These are phyloP conservation scores for Leccinum boreale DNA, from an alignment of 768 basidiomycete genomes.

Conservation along the genomic window DNA sequence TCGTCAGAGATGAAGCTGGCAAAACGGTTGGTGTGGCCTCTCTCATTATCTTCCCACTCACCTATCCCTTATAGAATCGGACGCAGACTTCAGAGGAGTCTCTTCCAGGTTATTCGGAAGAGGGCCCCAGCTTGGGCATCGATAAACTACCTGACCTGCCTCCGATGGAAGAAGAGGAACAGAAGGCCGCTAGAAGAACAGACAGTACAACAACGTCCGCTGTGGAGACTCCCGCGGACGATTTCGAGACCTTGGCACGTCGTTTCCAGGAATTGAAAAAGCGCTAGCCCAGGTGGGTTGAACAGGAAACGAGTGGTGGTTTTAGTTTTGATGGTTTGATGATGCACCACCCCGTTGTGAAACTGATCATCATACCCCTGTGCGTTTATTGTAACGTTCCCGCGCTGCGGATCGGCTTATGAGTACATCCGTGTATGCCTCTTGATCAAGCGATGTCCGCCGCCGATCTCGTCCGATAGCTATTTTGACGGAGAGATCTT, in stretches of 20 bases:
- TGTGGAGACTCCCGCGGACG: conserved; percentile 47
- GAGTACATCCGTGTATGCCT: background rate
- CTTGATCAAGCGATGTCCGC: conserved; percentile 14
- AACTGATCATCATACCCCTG: conserved; percentile 5
- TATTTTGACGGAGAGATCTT: background rate
- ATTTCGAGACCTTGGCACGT: conserved; percentile 70
- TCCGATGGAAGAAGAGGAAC: conserved; percentile 45
- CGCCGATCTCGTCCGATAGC: conserved; percentile 5
- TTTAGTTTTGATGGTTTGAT: background rate
- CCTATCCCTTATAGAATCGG: conserved; percentile 7
- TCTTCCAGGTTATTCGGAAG: conserved; percentile 29
- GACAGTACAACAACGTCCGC: conserved; percentile 1
- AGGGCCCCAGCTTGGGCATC: conserved; percentile 4
- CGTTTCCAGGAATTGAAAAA: conserved; percentile 89
- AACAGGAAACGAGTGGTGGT: background rate
- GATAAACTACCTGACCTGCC: conserved; percentile 51
- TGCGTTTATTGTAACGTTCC: conserved; percentile 7
- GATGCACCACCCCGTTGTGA: background rate
- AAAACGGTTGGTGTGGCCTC: conserved; percentile 36
- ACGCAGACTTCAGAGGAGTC: conserved; percentile 10
- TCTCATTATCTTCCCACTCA: background rate
- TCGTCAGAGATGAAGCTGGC: conserved; percentile 32
- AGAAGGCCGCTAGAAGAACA: conserved; percentile 19
- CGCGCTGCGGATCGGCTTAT: conserved; percentile 1
- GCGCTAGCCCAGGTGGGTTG: conserved; percentile 38